Conservation (phyloP, 352 stramenopile species). For the Pythium chondricola region DNA sequence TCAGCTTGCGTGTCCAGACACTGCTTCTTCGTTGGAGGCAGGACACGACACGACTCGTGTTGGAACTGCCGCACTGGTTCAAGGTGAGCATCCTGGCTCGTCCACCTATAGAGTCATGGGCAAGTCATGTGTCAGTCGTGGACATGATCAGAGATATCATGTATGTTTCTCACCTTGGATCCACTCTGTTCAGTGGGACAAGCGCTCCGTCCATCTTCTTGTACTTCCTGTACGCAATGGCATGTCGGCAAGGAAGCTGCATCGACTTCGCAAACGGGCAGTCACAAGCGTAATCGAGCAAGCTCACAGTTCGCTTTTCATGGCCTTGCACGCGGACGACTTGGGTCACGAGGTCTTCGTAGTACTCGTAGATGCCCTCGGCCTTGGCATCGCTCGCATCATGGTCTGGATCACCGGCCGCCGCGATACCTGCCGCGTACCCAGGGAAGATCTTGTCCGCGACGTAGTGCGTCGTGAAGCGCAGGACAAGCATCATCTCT, state of each 20-base stretch:
- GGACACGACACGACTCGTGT: neutral
- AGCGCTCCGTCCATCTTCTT: neutral
- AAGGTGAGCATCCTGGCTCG: neutral
- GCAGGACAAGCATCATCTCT: conserved; percentile 12
- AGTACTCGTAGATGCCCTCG: conserved; percentile 3
- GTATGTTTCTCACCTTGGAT: conserved; percentile 1
- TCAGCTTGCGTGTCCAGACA: neutral
- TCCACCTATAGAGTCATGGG: conserved; percentile 4
- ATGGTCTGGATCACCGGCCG: too few relatives aligned
- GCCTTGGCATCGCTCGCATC: too few relatives aligned
- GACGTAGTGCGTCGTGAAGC: conserved; percentile 18
- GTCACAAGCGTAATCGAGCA: conserved; percentile 4
- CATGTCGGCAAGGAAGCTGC: conserved; percentile 16
- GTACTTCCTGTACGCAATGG: conserved; percentile 17
- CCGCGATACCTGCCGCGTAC: conserved; percentile 10
- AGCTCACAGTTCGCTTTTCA: neutral
- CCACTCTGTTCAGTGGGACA: conserved; percentile 1
- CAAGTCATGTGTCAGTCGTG: neutral
- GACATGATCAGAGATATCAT: too few relatives aligned
- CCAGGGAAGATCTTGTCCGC: conserved; percentile 8
- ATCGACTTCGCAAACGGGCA: conserved; percentile 15
- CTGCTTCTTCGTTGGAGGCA: neutral
- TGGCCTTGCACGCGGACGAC: neutral
- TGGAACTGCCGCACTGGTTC: neutral
- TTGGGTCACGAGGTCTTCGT: neutral